Percentiles rank a stretch among this genome's conserved stretches.
Evolutionary conservation across 2,329 filamentous ascomycete genomes (phyloP).

Genomic region (Arthrobotrys sphaeroides): DNA sequence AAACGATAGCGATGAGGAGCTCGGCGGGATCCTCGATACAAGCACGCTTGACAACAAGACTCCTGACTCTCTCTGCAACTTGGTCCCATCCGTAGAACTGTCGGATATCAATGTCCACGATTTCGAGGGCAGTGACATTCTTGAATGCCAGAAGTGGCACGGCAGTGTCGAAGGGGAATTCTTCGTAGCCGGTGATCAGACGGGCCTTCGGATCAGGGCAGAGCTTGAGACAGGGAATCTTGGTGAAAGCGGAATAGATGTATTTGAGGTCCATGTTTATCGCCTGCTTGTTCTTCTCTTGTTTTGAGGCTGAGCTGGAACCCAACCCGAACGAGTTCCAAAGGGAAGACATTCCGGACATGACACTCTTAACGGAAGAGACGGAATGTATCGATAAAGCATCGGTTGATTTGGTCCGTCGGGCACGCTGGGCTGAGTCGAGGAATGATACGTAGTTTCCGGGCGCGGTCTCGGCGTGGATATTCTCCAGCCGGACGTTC

Average conservation of each 20-base stretch:
- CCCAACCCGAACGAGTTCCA: conserved; percentile 90
- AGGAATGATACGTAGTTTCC: conserved; percentile 97
- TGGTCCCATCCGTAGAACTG: conserved; percentile 98
- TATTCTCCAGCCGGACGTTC: conserved; percentile 93
- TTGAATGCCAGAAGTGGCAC: conserved; percentile 98
- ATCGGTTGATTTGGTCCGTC: conserved; percentile 79
- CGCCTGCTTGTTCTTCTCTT: conserved; percentile 87
- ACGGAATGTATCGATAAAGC: conserved; percentile 93
- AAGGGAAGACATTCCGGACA: conserved; percentile 93
- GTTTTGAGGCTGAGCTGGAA: conserved; percentile 80
- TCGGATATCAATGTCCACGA: conserved; percentile 93
- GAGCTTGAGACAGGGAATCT: conserved; percentile 89
- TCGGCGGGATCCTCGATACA: conserved; percentile 89
- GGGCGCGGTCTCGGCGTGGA: conserved; percentile 85
- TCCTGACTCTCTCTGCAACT: conserved; percentile 88
- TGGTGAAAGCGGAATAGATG: conserved; percentile 96
- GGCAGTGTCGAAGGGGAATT: conserved; percentile 97
- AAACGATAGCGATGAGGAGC: conserved; percentile 87
- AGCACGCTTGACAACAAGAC: conserved; percentile 85
- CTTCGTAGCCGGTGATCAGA: conserved; percentile 91
- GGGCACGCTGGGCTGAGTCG: conserved; percentile 55
- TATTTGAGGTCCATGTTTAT: conserved; percentile 90
- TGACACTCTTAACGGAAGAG: conserved; percentile 94
- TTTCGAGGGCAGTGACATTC: conserved; percentile 91
- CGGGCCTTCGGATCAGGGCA: conserved; percentile 92